A percentile compares a stretch with the other conserved stretches of the same genome.
These are phyloP conservation scores for Durio zibethinus DNA, from an alignment of 345 rosid species.

Conservation along the genomic window DNA sequence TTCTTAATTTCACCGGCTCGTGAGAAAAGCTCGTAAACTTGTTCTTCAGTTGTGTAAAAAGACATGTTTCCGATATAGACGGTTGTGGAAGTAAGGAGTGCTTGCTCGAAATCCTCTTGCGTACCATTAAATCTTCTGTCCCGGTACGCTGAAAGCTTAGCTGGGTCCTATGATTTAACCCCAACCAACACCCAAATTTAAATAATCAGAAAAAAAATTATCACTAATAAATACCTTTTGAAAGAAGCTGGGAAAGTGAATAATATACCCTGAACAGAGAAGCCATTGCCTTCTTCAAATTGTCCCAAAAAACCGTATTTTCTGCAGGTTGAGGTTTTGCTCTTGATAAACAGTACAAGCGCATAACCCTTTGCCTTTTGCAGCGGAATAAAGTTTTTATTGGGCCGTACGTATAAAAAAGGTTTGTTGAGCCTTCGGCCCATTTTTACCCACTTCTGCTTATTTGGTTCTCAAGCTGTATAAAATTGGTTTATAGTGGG, in stretches of 20 bases:
- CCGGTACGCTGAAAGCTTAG: slow-evolving; percentile 81
- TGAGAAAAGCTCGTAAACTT: slow-evolving; percentile 90
- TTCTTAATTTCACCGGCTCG: slow-evolving; percentile 95
- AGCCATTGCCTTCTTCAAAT: slow-evolving; percentile 43
- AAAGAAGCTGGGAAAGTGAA: not conserved
- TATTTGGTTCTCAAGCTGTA: not conserved
- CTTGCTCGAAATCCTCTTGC: slow-evolving; percentile 86
- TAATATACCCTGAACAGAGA: slow-evolving; percentile 64
- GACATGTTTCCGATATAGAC: slow-evolving; percentile 93
- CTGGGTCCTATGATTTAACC: slow-evolving; percentile 49
- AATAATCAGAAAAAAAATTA: not conserved
- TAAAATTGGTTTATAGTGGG: too few species aligned
- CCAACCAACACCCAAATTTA: not conserved
- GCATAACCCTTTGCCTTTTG: too few species aligned
- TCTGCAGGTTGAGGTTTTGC: too few species aligned
- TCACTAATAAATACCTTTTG: not conserved
- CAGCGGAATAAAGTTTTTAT: not conserved
- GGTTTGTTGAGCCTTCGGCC: not conserved
- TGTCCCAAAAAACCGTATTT: not conserved
- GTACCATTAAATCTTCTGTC: slow-evolving; percentile 79
- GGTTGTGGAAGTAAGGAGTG: slow-evolving; percentile 61
- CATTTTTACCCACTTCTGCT: not conserved
- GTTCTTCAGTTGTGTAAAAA: slow-evolving; percentile 95
- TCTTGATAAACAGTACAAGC: too few species aligned
- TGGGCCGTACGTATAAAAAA: not conserved